Evolutionary conservation across 2,329 filamentous ascomycete species (phyloP).

Genomic region (Mollisiaceae sp.): DNA sequence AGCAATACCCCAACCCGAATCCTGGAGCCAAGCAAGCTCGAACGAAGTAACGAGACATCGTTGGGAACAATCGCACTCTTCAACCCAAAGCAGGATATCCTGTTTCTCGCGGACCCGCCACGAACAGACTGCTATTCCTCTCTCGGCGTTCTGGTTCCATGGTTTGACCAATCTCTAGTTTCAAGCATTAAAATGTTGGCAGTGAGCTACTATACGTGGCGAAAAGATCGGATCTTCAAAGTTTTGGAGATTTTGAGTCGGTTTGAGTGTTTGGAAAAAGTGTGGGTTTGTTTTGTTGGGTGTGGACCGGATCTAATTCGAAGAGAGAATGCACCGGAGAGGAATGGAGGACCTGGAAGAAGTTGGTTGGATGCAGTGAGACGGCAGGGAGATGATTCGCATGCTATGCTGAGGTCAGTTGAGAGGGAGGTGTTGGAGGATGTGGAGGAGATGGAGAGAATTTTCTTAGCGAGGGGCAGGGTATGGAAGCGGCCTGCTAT

Average conservation of each 20-base stretch:
- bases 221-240: constrained; percentile 6
- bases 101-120: constrained; percentile 7
- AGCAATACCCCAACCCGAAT: not conserved
- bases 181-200: not conserved
- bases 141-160: constrained; percentile 4
- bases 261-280: constrained; percentile 7
- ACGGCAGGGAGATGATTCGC: not conserved
- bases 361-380: constrained; percentile 8
- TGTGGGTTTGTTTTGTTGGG: constrained; percentile 11
- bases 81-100: constrained; percentile 7
- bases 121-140: not conserved
- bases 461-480: not conserved
- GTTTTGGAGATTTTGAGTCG: not conserved
- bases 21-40: not conserved
- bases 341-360: not conserved
- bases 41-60: not conserved
- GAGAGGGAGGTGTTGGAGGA: constrained; percentile 7
- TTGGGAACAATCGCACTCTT: not conserved
- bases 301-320: not conserved
- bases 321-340: not conserved
- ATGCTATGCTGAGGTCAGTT: not conserved
- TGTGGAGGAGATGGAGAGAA: not conserved
- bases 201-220: constrained; percentile 11
- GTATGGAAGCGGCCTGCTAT: constrained; percentile 6
- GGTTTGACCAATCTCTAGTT: not conserved